Percentiles rank a stretch among this genome's conserved stretches.
Conservation (phyloP, 179 eudicot genomes). For the Gypsophila paniculata region DNA sequence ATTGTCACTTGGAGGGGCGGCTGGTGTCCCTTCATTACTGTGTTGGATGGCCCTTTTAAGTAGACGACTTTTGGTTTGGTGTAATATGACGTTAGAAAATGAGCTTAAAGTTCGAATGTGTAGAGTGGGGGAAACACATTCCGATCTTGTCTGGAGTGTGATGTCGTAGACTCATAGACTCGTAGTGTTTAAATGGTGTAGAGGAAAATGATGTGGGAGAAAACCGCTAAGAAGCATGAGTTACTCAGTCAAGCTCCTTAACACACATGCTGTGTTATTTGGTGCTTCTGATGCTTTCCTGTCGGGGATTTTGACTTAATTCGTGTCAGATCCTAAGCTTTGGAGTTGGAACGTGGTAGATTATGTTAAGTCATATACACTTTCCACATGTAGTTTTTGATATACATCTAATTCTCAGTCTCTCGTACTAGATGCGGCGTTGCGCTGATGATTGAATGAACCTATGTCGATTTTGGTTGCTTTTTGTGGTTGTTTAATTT, state of each 20-base stretch:
- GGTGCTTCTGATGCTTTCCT: background rate
- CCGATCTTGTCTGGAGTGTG: too few relatives aligned
- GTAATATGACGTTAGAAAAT: background rate
- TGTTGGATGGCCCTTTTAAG: background rate
- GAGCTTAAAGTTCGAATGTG: background rate
- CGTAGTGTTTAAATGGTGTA: background rate
- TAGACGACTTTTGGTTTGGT: background rate
- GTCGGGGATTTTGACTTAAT: background rate
- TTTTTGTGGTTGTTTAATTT: background rate
- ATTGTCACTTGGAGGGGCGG: too few relatives aligned
- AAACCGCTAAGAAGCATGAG: background rate
- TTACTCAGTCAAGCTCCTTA: background rate
- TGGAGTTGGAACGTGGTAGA: background rate
- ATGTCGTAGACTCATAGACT: background rate
- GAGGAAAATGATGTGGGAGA: background rate
- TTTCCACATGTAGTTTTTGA: background rate
- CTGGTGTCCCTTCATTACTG: too few relatives aligned
- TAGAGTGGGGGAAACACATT: background rate
- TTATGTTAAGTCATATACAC: background rate
- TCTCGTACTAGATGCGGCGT: background rate
- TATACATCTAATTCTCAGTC: background rate
- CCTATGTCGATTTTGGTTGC: background rate
- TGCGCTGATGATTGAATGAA: background rate
- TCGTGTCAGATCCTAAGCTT: background rate
- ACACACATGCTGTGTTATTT: background rate